A percentile compares a stretch with the other conserved stretches of the same genome.
Evolutionary conservation across 495 filamentous ascomycete genomes (phyloP).

Genomic region (Aspergillus indologenus): DNA sequence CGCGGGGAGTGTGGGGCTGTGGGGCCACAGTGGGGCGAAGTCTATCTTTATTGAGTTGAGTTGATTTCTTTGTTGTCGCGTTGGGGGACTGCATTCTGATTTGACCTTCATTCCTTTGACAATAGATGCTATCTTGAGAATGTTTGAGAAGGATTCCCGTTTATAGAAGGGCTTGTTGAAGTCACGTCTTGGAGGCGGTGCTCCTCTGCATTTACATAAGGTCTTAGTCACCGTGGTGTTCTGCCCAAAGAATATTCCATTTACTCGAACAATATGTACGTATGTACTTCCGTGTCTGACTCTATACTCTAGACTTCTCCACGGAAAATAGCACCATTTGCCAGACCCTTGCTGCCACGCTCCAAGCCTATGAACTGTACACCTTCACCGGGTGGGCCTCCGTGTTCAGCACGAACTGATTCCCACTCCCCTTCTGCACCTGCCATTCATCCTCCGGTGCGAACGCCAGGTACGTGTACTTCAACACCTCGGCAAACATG

Average conservation of each 20-base stretch:
- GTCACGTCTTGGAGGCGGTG: too few species aligned
- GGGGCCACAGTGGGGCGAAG: background rate
- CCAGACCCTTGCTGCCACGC: too few species aligned
- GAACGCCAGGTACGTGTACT: slow-evolving; percentile 72
- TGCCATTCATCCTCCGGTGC: slow-evolving; percentile 61
- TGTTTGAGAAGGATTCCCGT: too few species aligned
- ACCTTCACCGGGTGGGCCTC: slow-evolving; percentile 78
- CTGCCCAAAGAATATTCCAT: background rate
- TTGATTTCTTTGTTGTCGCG: too few species aligned
- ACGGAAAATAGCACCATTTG: background rate
- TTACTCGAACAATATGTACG: background rate
- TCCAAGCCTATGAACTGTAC: slow-evolving; percentile 2
- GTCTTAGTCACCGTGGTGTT: too few species aligned
- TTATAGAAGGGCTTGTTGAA: too few species aligned
- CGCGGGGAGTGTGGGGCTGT: background rate
- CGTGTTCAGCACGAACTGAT: slow-evolving; percentile 78
- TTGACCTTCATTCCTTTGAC: too few species aligned
- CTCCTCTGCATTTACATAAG: too few species aligned
- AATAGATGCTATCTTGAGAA: too few species aligned
- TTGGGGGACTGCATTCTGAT: too few species aligned
- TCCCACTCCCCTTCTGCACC: slow-evolving; percentile 53
- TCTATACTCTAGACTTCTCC: background rate
- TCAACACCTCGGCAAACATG: slow-evolving; percentile 85
- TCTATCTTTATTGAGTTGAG: background rate
- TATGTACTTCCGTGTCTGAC: background rate